phyloP scores from a whole-genome alignment of 495 filamentous ascomycete species.

The Thermochaetoides thermophila region DNA sequence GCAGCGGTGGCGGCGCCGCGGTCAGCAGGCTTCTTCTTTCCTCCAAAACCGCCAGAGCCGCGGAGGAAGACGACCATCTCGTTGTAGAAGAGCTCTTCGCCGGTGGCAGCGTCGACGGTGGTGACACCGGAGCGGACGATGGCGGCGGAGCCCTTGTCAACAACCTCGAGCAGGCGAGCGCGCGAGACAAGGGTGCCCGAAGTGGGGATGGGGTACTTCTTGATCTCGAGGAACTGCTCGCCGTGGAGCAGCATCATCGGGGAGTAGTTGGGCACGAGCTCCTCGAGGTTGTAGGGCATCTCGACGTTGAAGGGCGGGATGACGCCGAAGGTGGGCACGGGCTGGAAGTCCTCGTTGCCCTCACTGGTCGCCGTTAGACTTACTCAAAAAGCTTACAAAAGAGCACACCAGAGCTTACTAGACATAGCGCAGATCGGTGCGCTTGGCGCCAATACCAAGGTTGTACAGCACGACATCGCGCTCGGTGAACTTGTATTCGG shows the following conservation, averaged over 20 bases:
- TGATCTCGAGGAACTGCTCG: slow-evolving; percentile 95
- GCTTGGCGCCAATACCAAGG: slow-evolving; percentile 86
- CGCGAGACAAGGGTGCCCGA: slow-evolving; percentile 64
- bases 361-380: slow-evolving; percentile 43
- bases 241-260: slow-evolving; percentile 99
- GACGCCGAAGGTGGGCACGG: slow-evolving; percentile 86
- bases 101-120: slow-evolving; percentile 64
- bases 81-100: slow-evolving; percentile 93
- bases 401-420: slow-evolving; percentile 46
- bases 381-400: too few relatives aligned
- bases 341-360: slow-evolving; percentile 79
- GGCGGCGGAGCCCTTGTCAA: slow-evolving; percentile 89
- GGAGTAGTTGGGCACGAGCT: slow-evolving; percentile 84
- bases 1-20: slow-evolving; percentile 65
- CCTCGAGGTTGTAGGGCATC: slow-evolving; percentile 63
- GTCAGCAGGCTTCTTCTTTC: slow-evolving; percentile 60
- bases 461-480: slow-evolving; percentile 91
- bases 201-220: slow-evolving; percentile 88
- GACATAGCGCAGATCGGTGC: slow-evolving; percentile 72
- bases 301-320: slow-evolving; percentile 81
- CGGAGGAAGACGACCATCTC: slow-evolving; percentile 84
- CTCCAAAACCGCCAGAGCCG: slow-evolving; percentile 84
- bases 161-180: slow-evolving; percentile 79
- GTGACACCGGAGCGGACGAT: slow-evolving; percentile 66
- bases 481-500: slow-evolving; percentile 69